Conservation (phyloP, 768 basidiomycete genomes). For the Boletus pseudo-olivaceus region DNA sequence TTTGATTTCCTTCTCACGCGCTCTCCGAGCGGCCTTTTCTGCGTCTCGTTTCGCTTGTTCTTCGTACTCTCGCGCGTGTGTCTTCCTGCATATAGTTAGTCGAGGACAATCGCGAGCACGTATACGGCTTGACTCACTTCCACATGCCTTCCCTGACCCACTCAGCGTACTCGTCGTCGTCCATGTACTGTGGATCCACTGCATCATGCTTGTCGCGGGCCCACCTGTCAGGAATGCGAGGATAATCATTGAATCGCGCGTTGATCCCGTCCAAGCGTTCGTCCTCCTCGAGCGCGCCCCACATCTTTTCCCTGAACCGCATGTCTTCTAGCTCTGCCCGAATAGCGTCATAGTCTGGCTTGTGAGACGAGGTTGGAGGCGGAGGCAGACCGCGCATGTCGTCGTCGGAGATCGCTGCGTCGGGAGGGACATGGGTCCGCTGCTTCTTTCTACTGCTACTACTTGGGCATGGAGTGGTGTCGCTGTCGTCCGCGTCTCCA, state of each 20-base stretch:
- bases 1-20: constrained; percentile 50
- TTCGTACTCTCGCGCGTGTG: constrained; percentile 62
- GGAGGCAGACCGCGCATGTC: constrained; percentile 24
- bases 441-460: constrained; percentile 1
- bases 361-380: constrained; percentile 24
- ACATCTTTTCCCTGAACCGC: constrained; percentile 69
- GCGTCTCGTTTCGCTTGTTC: constrained; percentile 58
- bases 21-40: constrained; percentile 47
- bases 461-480: background rate
- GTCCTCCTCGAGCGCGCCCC: constrained; percentile 69
- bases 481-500: constrained; percentile 13
- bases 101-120: background rate
- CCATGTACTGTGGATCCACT: constrained; percentile 51
- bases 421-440: background rate
- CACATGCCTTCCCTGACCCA: constrained; percentile 89
- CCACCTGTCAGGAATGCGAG: constrained; percentile 75
- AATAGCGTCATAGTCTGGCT: constrained; percentile 46
- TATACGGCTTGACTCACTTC: constrained; percentile 42
- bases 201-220: constrained; percentile 39
- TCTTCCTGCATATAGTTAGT: constrained; percentile 44
- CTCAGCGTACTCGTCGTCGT: constrained; percentile 84
- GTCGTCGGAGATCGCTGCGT: background rate
- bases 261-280: constrained; percentile 62
- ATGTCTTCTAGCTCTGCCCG: constrained; percentile 58
- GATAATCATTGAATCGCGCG: constrained; percentile 61